Conservation (phyloP, 257 asterid species). For the Agastache rugosa region DNA sequence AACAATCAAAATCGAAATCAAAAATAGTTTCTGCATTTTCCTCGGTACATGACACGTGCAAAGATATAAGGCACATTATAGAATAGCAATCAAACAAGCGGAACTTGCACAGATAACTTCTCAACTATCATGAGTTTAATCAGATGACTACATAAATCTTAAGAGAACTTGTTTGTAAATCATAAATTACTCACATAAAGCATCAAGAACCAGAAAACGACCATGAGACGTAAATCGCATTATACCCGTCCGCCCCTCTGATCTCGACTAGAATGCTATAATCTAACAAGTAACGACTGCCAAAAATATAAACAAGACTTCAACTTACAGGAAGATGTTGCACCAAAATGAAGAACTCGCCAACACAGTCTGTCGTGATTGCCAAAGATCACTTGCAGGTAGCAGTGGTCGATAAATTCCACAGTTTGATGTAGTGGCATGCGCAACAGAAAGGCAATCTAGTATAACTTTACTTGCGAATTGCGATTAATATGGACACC, state of each 20-base stretch:
- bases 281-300: not conserved
- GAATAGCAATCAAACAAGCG: not conserved
- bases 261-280: not conserved
- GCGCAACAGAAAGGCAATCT: not conserved
- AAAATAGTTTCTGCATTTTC: too few relatives aligned
- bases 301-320: conserved; percentile 9
- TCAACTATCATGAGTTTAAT: not conserved
- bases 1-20: too few relatives aligned
- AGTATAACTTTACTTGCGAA: not conserved
- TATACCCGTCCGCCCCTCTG: not conserved
- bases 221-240: not conserved
- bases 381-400: not conserved
- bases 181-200: not conserved
- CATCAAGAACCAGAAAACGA: not conserved
- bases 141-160: not conserved
- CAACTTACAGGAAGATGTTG: not conserved
- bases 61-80: conserved; percentile 5
- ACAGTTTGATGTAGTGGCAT: not conserved
- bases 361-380: not conserved
- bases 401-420: not conserved
- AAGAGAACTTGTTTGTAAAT: not conserved
- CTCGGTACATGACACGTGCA: not conserved
- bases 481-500: not conserved
- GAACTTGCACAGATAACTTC: not conserved
- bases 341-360: not conserved